Base-by-base conservation (phyloP, 176 grass and related monocot genomes). In the Pharus latifolius region DNA sequence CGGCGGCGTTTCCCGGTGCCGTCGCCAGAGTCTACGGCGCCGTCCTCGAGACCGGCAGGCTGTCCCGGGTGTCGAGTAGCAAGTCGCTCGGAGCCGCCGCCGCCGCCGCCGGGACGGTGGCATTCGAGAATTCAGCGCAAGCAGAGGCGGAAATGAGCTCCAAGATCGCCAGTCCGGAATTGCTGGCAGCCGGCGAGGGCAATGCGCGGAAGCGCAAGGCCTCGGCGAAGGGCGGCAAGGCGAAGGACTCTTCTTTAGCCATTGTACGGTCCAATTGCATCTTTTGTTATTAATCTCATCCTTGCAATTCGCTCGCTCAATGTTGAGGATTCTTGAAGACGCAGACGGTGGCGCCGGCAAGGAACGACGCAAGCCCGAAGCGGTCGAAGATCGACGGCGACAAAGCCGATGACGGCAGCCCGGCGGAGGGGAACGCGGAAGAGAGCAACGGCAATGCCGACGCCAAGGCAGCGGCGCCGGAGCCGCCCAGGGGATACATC, bases 401-500 rank as follows among this genome's bases (percentile, higher is more conserved):
- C 40, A 31, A 49, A 10, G 17, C 11, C 6, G 3, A 1, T 10
- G 60, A 1, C 4, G 64, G 66, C 49, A 38, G 66, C 31, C 23
- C 4, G 5, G 23, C 48, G 2, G 49, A 44, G n/a, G 24, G 29
- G 19, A 10, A 52, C 13, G 51, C 18, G 20, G 67, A 67, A 51
- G 63, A 67, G 42, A 45, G 34, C 26, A 54, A 58, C 46, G 19
- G 2, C 24, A 33, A 13, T 1, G 57, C 27, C 15, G 26, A 16
- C 5, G 28, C 9, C 2, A 29, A 10, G 3, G 49, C 20, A 20
- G 49, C n/a, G 29, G 56, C n/a, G 15, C 8, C 76, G 3, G 80
- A 84, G 55, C 67, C 84, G 2, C 54, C 20, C 20, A 91, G 84
- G 67, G 88, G 78, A 38, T 91, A 87, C 61, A 87, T 87, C 80